These are phyloP conservation scores for Solanum lycopersicoides DNA, from an alignment of 257 asterid genomes.

Conservation along the genomic window DNA sequence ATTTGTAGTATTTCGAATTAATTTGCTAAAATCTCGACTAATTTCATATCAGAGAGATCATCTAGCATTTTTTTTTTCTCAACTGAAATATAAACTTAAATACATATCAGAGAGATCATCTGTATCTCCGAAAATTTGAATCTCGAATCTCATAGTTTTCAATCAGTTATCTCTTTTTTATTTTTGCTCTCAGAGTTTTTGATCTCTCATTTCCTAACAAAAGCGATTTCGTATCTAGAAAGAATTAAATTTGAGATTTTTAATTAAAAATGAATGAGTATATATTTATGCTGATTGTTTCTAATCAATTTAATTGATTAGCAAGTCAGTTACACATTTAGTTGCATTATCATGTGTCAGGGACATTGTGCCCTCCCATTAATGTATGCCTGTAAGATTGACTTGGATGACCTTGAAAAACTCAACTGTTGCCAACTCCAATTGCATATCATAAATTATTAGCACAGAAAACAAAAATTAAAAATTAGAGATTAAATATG, in stretches of 20 bases:
- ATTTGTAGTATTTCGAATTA: not conserved
- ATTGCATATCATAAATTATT: not conserved
- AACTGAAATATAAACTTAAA: not conserved
- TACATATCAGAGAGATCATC: too few relatives aligned
- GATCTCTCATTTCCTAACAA: too few relatives aligned
- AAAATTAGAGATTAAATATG: not conserved
- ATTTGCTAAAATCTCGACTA: not conserved
- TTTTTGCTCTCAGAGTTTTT: too few relatives aligned
- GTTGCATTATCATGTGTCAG: not conserved
- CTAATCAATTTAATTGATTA: too few relatives aligned
- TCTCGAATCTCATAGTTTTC: too few relatives aligned
- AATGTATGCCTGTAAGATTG: not conserved
- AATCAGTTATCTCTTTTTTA: too few relatives aligned
- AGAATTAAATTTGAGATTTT: fast-evolving
- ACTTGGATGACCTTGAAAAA: not conserved
- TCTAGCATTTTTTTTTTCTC: not conserved
- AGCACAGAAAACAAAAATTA: not conserved
- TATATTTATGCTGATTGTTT: too few relatives aligned
- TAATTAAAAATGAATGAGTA: too few relatives aligned
- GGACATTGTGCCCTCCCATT: not conserved
- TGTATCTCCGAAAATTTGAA: too few relatives aligned
- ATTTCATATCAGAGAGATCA: not conserved
- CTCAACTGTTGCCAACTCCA: not conserved
- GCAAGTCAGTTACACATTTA: not conserved
- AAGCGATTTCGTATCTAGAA: fast-evolving